Evolutionary conservation across 345 rosid genomes (phyloP).

Genomic region (Eutrema japonicum): DNA sequence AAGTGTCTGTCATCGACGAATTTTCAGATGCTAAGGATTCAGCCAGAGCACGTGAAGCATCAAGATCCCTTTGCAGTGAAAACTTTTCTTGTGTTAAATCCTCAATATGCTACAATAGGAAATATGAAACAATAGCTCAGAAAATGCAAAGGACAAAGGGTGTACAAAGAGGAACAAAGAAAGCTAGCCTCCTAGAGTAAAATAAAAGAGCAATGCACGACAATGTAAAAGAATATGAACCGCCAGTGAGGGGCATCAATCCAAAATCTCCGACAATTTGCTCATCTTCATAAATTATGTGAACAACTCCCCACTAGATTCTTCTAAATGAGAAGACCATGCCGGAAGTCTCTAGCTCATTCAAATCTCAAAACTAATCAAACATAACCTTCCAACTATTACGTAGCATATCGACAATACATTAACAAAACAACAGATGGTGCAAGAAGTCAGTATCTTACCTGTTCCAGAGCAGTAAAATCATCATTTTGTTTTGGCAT

Average conservation of each 20-base stretch:
- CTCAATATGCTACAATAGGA: slow-evolving; percentile 82
- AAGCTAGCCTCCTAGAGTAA: slow-evolving; percentile 14
- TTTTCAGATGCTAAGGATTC: slow-evolving; percentile 98
- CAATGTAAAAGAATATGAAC: slow-evolving; percentile 1
- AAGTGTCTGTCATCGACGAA: slow-evolving; percentile 87
- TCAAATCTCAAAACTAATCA: slow-evolving; percentile 25
- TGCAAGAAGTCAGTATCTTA: slow-evolving; percentile 37
- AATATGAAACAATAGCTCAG: slow-evolving; percentile 30
- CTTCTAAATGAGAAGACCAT: slow-evolving; percentile 11
- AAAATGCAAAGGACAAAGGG: slow-evolving; percentile 15
- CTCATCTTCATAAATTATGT: slow-evolving; percentile 15
- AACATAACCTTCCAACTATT: slow-evolving; percentile 24
- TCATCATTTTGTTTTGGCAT: slow-evolving; percentile 75
- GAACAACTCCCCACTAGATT: slow-evolving; percentile 15
- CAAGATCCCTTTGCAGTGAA: slow-evolving; percentile 95
- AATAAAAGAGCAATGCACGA: slow-evolving; percentile 4
- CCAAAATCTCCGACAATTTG: slow-evolving; percentile 24
- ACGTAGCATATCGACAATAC: slow-evolving; percentile 11
- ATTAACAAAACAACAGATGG: neutral
- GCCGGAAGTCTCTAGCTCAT: neutral
- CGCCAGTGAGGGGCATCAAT: neutral
- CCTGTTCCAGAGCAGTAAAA: slow-evolving; percentile 95
- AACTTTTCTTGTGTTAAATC: slow-evolving; percentile 97
- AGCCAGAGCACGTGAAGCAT: slow-evolving; percentile 86
- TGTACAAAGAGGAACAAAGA: slow-evolving; percentile 4